Evolutionary conservation across 2,329 filamentous ascomycete species (phyloP), one percentile per base, ranked within the genome.

Genomic region (Cladosporium sphaerospermum): DNA sequence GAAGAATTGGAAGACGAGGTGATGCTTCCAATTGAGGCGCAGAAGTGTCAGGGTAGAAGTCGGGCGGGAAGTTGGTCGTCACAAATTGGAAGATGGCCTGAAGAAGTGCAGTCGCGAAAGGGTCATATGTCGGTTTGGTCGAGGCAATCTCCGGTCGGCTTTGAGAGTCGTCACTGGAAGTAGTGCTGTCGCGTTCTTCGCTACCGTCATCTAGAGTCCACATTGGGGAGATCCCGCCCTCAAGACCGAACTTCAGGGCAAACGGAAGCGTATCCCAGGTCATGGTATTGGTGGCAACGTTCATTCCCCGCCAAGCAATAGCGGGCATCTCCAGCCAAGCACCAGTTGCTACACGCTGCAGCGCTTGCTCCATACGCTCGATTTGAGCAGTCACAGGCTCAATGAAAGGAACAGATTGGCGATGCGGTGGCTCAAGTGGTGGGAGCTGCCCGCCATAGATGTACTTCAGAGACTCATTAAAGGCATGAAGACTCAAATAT

Each of bases 271-370:
- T 86, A 49, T 81, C 74, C 83, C 83, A 87, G 55, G 74, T 75
- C 40, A 88, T 62, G 4, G 82, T 73, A 49, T 76, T 73, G 34
- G 76, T 72, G 1, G 82, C 82, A 56, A 85, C 75, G 45, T 82
- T 78, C 23, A 85, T 70, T 34, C 83, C 84, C 34, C 81, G 78
- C 36, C 48, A 51, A 23, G 48, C 40, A 31, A 51, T 51, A 13
- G 48, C 48, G 31, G 48, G 48, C 48, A 51, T 77, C 39, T 74
- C 72, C 13, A 88, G 71, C 37, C 81, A 70, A 46, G 79, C 73
- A 0, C 83, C 85, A 4, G 82, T 79, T 23, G 83, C 82, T 43
- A 83, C 78, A 61, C 86, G 86, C 19, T 81, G 81, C 16, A 88
- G 68, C n/a, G 78, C 78, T 56, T 52, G 47, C 31, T 60, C 53